phyloP scores from a whole-genome alignment of 352 stramenopile species.

The Phytophthora pisi region DNA sequence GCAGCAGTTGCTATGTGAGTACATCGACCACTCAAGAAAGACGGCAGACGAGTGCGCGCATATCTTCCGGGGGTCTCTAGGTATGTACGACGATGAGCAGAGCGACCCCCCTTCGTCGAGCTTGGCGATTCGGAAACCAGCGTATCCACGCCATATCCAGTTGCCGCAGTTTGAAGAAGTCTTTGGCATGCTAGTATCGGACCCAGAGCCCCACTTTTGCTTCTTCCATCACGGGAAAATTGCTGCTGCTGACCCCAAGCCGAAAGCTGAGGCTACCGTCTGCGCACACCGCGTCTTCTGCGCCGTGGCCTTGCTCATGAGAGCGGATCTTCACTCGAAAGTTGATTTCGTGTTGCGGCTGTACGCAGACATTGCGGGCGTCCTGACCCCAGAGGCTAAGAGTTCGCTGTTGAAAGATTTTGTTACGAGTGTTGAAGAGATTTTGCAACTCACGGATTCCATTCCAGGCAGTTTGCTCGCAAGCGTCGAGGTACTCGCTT shows the following conservation, averaged over 20 bases:
- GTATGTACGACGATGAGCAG: conserved; percentile 37
- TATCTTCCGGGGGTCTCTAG: conserved; percentile 48
- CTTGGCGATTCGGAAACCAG: conserved; percentile 14
- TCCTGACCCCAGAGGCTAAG: conserved; percentile 49
- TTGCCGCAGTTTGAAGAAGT: conserved; percentile 72
- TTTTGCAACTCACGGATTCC: conserved; percentile 46
- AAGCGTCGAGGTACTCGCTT: conserved; percentile 22
- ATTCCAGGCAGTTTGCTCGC: conserved; percentile 22
- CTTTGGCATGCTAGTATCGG: conserved; percentile 73
- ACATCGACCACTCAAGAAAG: conserved; percentile 52
- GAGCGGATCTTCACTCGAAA: conserved; percentile 60
- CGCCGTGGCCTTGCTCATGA: conserved; percentile 56
- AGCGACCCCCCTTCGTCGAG: conserved; percentile 8
- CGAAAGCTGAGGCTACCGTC: conserved; percentile 26
- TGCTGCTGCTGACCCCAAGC: conserved; percentile 18
- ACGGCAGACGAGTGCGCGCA: conserved; percentile 60
- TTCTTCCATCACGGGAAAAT: conserved; percentile 55
- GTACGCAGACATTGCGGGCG: conserved; percentile 54
- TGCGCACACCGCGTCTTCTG: conserved; percentile 69
- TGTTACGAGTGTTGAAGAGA: conserved; percentile 40
- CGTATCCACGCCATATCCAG: conserved; percentile 57
- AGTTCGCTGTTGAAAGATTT: conserved; percentile 54
- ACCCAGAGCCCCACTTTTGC: conserved; percentile 67
- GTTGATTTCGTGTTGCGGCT: conserved; percentile 62
- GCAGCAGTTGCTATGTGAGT: conserved; percentile 59